Evolutionary conservation across 202 grass and related monocot genomes (phyloP).

Genomic region (Saccharum hybrid): DNA sequence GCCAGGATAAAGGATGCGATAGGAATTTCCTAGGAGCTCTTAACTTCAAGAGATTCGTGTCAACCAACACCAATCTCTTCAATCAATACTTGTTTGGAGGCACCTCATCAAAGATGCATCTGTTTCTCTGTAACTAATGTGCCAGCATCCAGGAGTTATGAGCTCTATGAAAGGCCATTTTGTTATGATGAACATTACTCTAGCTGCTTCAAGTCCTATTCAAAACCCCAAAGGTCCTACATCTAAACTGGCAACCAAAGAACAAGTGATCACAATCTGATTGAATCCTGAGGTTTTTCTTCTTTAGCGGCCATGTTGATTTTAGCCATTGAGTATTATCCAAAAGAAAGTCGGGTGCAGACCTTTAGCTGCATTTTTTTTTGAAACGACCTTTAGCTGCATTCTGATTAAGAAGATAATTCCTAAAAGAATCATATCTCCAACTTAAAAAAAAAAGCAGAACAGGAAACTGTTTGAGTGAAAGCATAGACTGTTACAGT

Average conservation of each 20-base stretch:
- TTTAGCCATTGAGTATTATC: not conserved
- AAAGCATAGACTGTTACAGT: constrained; percentile 20
- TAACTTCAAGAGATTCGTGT: not conserved
- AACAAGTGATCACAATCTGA: constrained; percentile 7
- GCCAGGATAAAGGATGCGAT: not conserved
- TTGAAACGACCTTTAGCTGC: not conserved
- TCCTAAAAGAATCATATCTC: not conserved
- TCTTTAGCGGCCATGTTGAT: not conserved
- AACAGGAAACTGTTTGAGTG: constrained; percentile 1
- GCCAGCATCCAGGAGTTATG: not conserved
- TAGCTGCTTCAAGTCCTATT: not conserved
- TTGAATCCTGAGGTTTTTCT: not conserved
- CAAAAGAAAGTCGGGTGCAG: not conserved
- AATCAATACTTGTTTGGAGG: constrained; percentile 1
- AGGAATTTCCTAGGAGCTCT: constrained; percentile 9
- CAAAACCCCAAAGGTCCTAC: not conserved
- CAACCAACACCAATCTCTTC: not conserved
- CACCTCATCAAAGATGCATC: not conserved
- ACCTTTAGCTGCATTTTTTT: not conserved
- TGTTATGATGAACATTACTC: not conserved
- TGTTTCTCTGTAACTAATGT: not conserved
- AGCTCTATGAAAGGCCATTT: not conserved
- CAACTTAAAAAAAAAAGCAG: not conserved
- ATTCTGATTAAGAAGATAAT: not conserved
- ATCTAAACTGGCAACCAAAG: not conserved